Conservation (phyloP, 441 rosid species). For the Erodium moschatum region DNA sequence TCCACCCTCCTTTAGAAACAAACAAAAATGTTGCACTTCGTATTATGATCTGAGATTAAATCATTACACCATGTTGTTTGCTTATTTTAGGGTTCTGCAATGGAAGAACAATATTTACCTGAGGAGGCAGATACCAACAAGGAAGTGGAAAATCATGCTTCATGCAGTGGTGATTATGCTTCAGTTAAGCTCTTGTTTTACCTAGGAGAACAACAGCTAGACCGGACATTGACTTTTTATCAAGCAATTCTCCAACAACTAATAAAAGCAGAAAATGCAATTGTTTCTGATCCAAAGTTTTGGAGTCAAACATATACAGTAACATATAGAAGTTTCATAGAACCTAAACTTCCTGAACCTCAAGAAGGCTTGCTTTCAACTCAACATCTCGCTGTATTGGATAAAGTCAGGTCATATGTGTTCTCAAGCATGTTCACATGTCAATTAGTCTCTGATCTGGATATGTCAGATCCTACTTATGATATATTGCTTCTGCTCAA, state of each 20-base stretch:
- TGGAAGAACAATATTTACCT: slow-evolving; percentile 28
- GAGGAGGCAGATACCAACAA: slow-evolving; percentile 22
- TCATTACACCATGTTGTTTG: slow-evolving; percentile 17
- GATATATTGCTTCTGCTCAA: slow-evolving; percentile 68
- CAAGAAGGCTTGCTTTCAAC: slow-evolving; percentile 23
- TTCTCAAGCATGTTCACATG: slow-evolving; percentile 46
- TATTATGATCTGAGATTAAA: background rate
- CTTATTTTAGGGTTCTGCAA: slow-evolving; percentile 40
- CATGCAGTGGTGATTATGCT: slow-evolving; percentile 30
- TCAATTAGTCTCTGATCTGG: slow-evolving; percentile 46
- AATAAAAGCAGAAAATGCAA: slow-evolving; percentile 49
- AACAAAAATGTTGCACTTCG: background rate
- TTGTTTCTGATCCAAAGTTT: slow-evolving; percentile 35
- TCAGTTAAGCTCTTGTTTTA: slow-evolving; percentile 48
- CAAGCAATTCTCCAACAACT: slow-evolving; percentile 75
- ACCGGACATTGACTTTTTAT: slow-evolving; percentile 50
- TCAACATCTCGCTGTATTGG: slow-evolving; percentile 21
- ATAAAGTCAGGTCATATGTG: slow-evolving; percentile 24
- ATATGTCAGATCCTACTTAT: slow-evolving; percentile 47
- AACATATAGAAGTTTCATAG: slow-evolving; percentile 47
- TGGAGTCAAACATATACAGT: slow-evolving; percentile 60
- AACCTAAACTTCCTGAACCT: slow-evolving; percentile 26
- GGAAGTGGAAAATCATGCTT: slow-evolving; percentile 24
- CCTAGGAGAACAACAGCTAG: slow-evolving; percentile 58
- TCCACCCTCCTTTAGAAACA: background rate